phyloP scores from a whole-genome alignment of 2,329 filamentous ascomycete species.

The Pestalotiopsis fici region DNA sequence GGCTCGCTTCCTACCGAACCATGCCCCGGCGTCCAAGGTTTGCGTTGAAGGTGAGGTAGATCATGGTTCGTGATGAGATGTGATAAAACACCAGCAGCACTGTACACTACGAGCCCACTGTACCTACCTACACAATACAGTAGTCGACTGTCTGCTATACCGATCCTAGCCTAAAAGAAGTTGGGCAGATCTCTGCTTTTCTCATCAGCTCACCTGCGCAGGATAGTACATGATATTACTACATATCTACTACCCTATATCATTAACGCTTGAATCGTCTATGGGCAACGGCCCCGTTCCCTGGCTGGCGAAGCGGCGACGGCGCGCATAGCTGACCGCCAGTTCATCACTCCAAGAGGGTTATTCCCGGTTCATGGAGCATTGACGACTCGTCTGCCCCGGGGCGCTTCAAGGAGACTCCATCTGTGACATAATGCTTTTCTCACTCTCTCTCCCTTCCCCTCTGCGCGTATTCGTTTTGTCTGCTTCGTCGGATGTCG shows the following conservation, averaged over 20 bases:
- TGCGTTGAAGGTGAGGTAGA: slow-evolving; percentile 22
- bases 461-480: slow-evolving; percentile 1
- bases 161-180: too few species aligned
- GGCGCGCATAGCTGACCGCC: slow-evolving; percentile 46
- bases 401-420: background rate
- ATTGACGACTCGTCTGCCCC: slow-evolving; percentile 14
- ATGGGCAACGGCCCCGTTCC: slow-evolving; percentile 14
- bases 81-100: slow-evolving; percentile 26
- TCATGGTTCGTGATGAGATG: slow-evolving; percentile 39
- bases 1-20: background rate
- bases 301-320: slow-evolving; percentile 14
- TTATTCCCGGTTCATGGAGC: slow-evolving; percentile 27
- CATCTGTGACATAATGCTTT: slow-evolving; percentile 7
- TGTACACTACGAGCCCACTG: slow-evolving; percentile 13
- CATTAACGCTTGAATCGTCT: background rate
- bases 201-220: too few species aligned
- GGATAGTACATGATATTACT: too few species aligned
- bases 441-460: background rate
- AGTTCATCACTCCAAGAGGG: slow-evolving; percentile 40
- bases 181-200: too few species aligned
- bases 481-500: slow-evolving; percentile 6
- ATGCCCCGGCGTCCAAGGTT: background rate
- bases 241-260: too few species aligned
- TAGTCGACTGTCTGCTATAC: too few species aligned
- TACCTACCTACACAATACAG: too few species aligned